Evolutionary conservation across 2,329 filamentous ascomycete genomes (phyloP).

Genomic region (Blumeriella jaapii): DNA sequence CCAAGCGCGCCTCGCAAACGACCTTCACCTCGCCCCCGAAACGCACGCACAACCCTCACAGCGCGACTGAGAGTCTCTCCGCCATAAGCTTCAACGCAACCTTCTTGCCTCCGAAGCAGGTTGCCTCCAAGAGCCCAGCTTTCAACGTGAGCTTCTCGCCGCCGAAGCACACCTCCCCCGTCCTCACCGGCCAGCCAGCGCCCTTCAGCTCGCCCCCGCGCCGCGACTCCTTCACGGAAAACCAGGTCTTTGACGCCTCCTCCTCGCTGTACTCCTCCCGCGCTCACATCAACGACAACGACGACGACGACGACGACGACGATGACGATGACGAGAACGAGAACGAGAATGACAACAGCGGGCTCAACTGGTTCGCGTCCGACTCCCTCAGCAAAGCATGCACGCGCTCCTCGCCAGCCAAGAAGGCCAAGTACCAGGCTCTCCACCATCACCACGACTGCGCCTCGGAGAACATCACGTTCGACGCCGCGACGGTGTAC

Average conservation of each 20-base stretch:
- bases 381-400: constrained; percentile 25
- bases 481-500: constrained; percentile 2
- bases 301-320: neutral
- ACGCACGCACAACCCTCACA: neutral
- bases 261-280: constrained; percentile 6
- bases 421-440: constrained; percentile 15
- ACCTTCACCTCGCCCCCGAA: constrained; percentile 13
- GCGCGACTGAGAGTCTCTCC: neutral
- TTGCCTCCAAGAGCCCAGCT: too few relatives aligned
- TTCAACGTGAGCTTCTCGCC: neutral
- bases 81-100: too few relatives aligned
- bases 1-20: constrained; percentile 36
- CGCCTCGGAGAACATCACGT: constrained; percentile 18
- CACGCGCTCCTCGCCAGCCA: constrained; percentile 15
- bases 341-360: too few relatives aligned
- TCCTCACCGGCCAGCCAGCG: constrained; percentile 24
- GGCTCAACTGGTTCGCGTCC: constrained; percentile 22
- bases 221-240: constrained; percentile 38
- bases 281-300: constrained; percentile 4
- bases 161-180: neutral
- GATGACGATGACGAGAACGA: too few relatives aligned
- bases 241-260: constrained; percentile 23
- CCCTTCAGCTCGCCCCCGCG: constrained; percentile 14
- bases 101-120: neutral
- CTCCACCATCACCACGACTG: constrained; percentile 32